Evolutionary conservation across 148 eudicot genomes (phyloP).

Genomic region (Fallopia convolvulus): DNA sequence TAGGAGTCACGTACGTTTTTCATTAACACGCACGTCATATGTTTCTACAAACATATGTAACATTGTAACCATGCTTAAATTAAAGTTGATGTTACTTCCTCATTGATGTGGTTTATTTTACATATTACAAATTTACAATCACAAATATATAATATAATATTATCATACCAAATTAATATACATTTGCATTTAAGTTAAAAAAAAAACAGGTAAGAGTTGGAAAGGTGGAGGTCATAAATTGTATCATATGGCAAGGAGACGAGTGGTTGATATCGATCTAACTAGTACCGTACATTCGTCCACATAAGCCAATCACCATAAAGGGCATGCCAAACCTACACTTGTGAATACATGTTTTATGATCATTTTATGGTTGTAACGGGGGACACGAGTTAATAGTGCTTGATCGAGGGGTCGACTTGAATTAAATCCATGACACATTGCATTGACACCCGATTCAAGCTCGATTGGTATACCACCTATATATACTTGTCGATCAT

Average conservation of each 20-base stretch:
- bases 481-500: not conserved
- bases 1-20: too few relatives aligned
- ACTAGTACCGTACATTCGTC: not conserved
- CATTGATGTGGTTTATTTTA: too few relatives aligned
- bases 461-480: not conserved
- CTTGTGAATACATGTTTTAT: not conserved
- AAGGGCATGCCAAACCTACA: not conserved
- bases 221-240: not conserved
- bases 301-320: not conserved
- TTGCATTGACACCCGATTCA: not conserved
- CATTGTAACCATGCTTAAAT: too few relatives aligned
- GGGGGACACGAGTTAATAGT: not conserved
- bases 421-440: not conserved
- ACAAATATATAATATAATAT: too few relatives aligned
- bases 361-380: not conserved
- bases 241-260: not conserved
- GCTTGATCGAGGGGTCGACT: too few relatives aligned
- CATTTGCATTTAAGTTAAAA: too few relatives aligned
- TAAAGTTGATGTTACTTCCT: too few relatives aligned
- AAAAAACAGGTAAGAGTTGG: not conserved
- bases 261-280: not conserved
- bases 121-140: too few relatives aligned
- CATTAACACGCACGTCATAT: too few relatives aligned
- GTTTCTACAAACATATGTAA: too few relatives aligned
- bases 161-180: too few relatives aligned